Conservation (phyloP, 2,329 filamentous ascomycete genomes). For the Neonectria ditissima region DNA sequence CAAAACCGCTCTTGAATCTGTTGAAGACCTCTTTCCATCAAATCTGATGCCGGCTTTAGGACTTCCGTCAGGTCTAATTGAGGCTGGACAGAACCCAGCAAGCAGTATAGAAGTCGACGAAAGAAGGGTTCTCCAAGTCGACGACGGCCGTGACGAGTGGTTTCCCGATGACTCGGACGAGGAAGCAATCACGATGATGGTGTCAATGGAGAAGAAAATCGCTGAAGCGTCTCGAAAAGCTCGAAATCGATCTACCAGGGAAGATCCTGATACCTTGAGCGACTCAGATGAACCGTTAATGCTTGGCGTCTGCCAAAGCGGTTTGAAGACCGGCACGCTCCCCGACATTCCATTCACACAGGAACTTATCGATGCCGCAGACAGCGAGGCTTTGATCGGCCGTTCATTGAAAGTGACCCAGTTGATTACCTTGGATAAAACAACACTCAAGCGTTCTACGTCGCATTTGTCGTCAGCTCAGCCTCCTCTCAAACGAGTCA, state of each 20-base stretch:
- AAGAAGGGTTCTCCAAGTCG: constrained; percentile 61
- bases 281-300: constrained; percentile 39
- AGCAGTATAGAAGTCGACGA: constrained; percentile 75
- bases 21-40: constrained; percentile 86
- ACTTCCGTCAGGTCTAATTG: constrained; percentile 45
- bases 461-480: constrained; percentile 18
- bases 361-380: constrained; percentile 55
- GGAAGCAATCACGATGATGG: constrained; percentile 51
- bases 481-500: constrained; percentile 27
- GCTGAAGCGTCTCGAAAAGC: constrained; percentile 10
- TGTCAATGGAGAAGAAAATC: constrained; percentile 29
- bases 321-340: constrained; percentile 52
- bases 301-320: constrained; percentile 57
- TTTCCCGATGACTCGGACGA: constrained; percentile 67
- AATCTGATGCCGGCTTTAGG: constrained; percentile 67
- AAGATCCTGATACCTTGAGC: constrained; percentile 15
- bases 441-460: constrained; percentile 24
- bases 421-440: background rate
- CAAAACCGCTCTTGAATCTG: constrained; percentile 84
- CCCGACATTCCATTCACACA: constrained; percentile 53
- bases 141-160: constrained; percentile 61
- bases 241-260: background rate
- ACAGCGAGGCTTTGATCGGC: constrained; percentile 50
- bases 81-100: constrained; percentile 46
- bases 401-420: constrained; percentile 32